Evolutionary conservation across 208 protist species (phyloP).

Genomic region (Acanthamoeba triangularis): DNA sequence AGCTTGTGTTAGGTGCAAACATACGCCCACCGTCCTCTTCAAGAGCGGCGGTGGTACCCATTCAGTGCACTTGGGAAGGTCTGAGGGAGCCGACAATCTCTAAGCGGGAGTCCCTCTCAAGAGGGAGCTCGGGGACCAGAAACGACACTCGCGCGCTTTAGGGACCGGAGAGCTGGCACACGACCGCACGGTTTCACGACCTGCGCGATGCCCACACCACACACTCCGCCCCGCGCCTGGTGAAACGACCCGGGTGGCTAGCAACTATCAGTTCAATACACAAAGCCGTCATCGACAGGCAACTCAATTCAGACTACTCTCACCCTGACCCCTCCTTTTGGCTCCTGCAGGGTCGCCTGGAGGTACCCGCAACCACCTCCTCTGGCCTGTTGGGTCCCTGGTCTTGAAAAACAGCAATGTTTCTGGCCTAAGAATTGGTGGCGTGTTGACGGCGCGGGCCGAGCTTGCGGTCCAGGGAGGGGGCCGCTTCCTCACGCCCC

Average conservation of each 20-base stretch:
- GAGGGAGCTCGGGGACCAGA: slow-evolving; percentile 53
- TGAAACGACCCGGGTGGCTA: slow-evolving; percentile 58
- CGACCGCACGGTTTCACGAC: neutral
- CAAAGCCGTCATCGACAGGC: slow-evolving; percentile 31
- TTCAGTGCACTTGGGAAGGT: slow-evolving; percentile 61
- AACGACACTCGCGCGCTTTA: slow-evolving; percentile 23
- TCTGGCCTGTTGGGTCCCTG: too few relatives aligned
- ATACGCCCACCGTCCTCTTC: neutral
- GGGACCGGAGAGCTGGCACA: neutral
- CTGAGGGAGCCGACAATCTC: slow-evolving; percentile 65
- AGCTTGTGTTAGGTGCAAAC: slow-evolving; percentile 67
- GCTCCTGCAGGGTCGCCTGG: too few relatives aligned
- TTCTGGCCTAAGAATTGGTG: too few relatives aligned
- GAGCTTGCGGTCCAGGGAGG: neutral
- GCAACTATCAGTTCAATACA: slow-evolving; percentile 68
- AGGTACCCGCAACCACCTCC: too few relatives aligned
- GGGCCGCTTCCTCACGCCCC: neutral
- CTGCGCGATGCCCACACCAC: slow-evolving; percentile 27
- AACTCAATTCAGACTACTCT: slow-evolving; percentile 78
- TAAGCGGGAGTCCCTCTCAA: slow-evolving; percentile 55
- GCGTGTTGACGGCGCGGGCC: too few relatives aligned
- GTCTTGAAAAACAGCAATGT: too few relatives aligned
- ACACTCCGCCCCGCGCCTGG: neutral
- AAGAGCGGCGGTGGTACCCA: neutral
- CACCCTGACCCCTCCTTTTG: slow-evolving; percentile 39